Base-by-base conservation (phyloP, 805 yeast genomes). In the Blastobotrys robertii region DNA sequence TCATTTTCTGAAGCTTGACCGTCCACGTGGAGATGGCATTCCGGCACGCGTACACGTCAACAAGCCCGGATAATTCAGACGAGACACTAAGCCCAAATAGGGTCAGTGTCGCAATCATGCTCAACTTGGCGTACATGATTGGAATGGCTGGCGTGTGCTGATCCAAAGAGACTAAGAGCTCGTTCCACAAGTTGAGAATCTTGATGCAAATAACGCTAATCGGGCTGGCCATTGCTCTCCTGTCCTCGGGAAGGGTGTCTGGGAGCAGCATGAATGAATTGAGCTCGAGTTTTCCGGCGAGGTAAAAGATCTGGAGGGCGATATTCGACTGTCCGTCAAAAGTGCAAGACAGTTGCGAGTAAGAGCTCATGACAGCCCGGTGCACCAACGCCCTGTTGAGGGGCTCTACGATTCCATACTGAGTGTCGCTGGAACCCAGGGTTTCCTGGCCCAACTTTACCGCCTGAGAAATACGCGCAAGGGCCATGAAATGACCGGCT, bases 211-310 rank as follows among this genome's bases (percentile, higher is more conserved):
- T 49, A 8, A 45, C 11, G 16, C 33, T 40, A 4, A 45, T 12
- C 5, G 50, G 48, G 2, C 45, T 22, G 2, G 39, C 39, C 11
- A 43, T 38, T n/a, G 38, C 41, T 10, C 34, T 16, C 31, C 39
- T 46, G 29, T 47, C 50, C 12, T 13, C 32, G 4, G 11, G 25
- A 11, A 13, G 34, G 6, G 46, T 42, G 22, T 47, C 49, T 11
- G 50, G 49, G 2, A 41, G 8, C 10, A 47, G 34, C 8, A 45
- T 28, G 30, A 47, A 47, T 5, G 49, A 47, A 32, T 47, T 49
- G 6, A 47, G 13, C 11, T 45, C 35, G 2, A 47, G 39, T 34
- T 47, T 47, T 10, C 39, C 42, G 2, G 29, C 12, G 12, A 47
- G 29, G 12, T 36, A 47, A 14, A 36, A 34, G 16, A 47, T 34